Conservation (phyloP, 441 rosid species). For the Syzygium malaccense region DNA sequence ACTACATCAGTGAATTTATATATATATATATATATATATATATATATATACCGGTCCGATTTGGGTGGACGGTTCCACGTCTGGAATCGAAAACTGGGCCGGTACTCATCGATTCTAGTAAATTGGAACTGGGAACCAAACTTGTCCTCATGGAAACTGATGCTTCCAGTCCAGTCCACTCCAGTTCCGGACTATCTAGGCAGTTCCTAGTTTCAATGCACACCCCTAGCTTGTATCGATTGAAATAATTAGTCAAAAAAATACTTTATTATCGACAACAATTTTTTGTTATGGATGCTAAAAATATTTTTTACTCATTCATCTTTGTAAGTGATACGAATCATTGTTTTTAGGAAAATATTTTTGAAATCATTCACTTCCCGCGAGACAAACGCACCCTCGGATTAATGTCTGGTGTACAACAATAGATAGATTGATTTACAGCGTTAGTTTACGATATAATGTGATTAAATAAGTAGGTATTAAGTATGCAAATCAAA, state of each 20-base stretch:
- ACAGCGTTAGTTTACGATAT: background rate
- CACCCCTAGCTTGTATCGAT: background rate
- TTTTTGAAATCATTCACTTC: background rate
- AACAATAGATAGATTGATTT: background rate
- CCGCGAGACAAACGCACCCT: fast-evolving
- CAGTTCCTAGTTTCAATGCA: no score
- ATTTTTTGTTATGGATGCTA: background rate
- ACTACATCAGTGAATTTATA: no score
- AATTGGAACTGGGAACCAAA: no score
- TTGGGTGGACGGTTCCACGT: no score
- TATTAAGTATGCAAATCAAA: background rate
- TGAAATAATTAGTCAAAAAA: background rate
- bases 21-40: no score
- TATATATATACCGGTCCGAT: no score
- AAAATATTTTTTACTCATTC: background rate
- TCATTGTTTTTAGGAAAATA: background rate
- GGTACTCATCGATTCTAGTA: no score
- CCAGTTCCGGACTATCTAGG: no score
- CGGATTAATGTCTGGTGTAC: background rate
- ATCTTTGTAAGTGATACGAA: background rate
- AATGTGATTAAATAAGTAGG: background rate
- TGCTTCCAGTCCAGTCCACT: no score
- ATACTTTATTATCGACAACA: background rate
- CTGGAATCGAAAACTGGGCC: no score
- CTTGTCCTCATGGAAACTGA: no score